Evolutionary conservation across 2,329 filamentous ascomycete genomes (phyloP).

Genomic region (Penicillium sp.): DNA sequence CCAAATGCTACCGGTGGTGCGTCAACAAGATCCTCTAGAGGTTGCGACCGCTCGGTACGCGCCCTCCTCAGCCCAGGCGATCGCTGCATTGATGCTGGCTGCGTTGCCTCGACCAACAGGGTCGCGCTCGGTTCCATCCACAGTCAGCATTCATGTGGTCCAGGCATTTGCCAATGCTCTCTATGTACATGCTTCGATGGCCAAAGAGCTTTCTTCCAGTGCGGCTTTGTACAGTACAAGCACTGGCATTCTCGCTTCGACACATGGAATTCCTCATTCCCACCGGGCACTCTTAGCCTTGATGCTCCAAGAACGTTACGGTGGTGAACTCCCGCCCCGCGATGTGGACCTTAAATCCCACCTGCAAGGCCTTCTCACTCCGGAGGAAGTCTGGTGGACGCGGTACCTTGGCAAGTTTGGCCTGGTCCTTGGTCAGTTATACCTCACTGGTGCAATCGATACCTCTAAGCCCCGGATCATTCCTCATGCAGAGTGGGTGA

Average conservation of each 20-base stretch:
- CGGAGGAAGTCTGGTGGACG: conserved; percentile 43
- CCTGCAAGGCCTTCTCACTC: conserved; percentile 34
- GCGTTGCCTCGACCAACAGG: conserved; percentile 47
- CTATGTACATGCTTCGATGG: conserved; percentile 37
- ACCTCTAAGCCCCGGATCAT: conserved; percentile 32
- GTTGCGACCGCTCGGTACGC: conserved; percentile 61
- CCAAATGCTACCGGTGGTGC: conserved; percentile 61
- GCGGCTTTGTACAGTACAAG: conserved; percentile 39
- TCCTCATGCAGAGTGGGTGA: conserved; percentile 34
- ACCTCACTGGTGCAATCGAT: conserved; percentile 37
- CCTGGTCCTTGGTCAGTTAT: conserved; percentile 34
- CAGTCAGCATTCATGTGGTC: conserved; percentile 33
- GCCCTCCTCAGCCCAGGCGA: conserved; percentile 47
- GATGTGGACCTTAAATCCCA: conserved; percentile 35
- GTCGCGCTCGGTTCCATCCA: conserved; percentile 29
- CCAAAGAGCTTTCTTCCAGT: conserved; percentile 39
- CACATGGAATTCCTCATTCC: conserved; percentile 40
- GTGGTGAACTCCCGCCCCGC: conserved; percentile 39
- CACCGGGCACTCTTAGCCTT: conserved; percentile 41
- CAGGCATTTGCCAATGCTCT: conserved; percentile 40
- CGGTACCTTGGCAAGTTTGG: conserved; percentile 39
- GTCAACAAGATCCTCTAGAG: conserved; percentile 68
- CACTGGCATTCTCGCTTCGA: conserved; percentile 38
- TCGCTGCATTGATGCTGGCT: conserved; percentile 54
- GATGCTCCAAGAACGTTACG: conserved; percentile 40